Evolutionary conservation across 2,329 filamentous ascomycete species (phyloP), one percentile per base, ranked within the genome.

Genomic region (Coniochaeta sp.): DNA sequence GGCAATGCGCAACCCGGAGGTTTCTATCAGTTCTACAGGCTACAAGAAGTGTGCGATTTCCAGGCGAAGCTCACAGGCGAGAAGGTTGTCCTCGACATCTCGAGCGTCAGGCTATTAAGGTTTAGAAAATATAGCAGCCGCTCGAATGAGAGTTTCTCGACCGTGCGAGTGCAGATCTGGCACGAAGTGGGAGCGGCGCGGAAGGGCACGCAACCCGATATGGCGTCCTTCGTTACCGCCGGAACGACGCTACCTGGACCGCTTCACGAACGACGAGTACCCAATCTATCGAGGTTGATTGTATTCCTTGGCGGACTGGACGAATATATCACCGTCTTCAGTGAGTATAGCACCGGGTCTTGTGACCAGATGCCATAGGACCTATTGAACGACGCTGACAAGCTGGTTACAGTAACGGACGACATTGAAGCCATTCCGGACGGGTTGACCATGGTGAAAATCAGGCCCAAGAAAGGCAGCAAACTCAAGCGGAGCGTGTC

Each of bases 81-180:
- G 47, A 66, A 66, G 28, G 68, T 70, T 1, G 65, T 70, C 4
- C 63, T 70, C 1, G 69, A 70, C 59, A 70, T 70, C 19, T 62
- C 63, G 28, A 65, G 62, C 57, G 68, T 69, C 28, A 66, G 67
- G 58, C 63, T 67, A 22, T 62, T 70, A 19, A 63, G 59, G 30
- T 58, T 70, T 8, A 58, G 58, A 56, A 61, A 59, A 38, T 22
- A 30, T 1, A 63, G 64, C 2, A 65, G 58, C 40, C 61, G 66
- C 12, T 62, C 64, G 12, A 65, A 58, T 56, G 65, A 66, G 14
- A 66, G 65, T 28, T 69, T 65, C 52, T 68, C 66, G 44, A 65
- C 63, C 36, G 67, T 68, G 5, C 61, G 69, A 2, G 60, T 70
- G 38, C 69, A 70, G 58, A 68, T 70, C 9, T 70, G 69, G 69